Percentiles rank a stretch among this genome's conserved stretches.
phyloP scores from a whole-genome alignment of 441 rosid species.

The Croton laevigatus region DNA sequence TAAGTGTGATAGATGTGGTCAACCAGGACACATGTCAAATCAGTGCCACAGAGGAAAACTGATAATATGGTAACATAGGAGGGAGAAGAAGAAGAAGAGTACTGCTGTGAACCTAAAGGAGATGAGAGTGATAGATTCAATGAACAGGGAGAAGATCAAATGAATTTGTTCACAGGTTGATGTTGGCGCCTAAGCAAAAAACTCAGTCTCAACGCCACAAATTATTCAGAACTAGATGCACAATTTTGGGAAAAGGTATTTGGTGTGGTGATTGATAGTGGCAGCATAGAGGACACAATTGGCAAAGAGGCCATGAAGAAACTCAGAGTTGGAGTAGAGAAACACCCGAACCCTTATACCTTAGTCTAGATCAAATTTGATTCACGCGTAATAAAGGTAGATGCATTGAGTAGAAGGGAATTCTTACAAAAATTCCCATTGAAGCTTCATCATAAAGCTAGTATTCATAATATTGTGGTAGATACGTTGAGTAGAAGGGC shows the following conservation, averaged over 20 bases:
- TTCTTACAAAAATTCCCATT: no score
- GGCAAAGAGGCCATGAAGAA: not conserved
- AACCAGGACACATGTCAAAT: not conserved
- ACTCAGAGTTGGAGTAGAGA: not conserved
- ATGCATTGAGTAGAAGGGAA: no score
- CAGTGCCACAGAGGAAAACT: not conserved
- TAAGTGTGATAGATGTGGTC: not conserved
- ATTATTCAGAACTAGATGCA: not conserved
- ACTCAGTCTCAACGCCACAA: not conserved
- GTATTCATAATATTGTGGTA: no score
- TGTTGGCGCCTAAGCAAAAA: not conserved
- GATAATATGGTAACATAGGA: not conserved
- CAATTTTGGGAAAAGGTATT: not conserved
- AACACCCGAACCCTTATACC: not conserved
- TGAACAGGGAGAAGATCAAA: not conserved
- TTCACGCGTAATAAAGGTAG: no score
- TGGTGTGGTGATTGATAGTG: conserved; percentile 1
- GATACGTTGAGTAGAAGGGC: no score
- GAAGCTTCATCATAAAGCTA: no score
- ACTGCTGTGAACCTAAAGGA: not conserved
- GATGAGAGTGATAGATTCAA: no score
- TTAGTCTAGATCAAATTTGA: not conserved
- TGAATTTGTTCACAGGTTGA: not conserved
- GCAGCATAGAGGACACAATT: not conserved
- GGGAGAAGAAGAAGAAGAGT: not conserved